These are phyloP conservation scores for Pseudozyma thailandica DNA, from an alignment of 1,284 basidiomycete genomes.

Conservation along the genomic window DNA sequence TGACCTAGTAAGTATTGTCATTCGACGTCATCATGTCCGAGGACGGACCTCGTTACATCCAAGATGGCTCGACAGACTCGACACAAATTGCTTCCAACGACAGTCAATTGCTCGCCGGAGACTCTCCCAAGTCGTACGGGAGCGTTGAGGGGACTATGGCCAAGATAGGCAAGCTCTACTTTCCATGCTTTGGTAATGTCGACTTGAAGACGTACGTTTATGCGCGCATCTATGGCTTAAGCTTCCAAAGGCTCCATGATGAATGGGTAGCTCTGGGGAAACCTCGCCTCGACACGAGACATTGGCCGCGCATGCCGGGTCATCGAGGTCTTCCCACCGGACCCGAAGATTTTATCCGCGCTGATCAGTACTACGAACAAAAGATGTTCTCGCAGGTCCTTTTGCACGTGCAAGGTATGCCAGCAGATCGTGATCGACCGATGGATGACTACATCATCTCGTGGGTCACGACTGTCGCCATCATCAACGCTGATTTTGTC, in stretches of 20 bases:
- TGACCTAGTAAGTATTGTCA: neutral
- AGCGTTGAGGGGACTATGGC: neutral
- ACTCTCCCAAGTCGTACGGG: neutral
- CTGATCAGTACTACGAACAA: constrained; percentile 31
- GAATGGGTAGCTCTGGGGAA: constrained; percentile 36
- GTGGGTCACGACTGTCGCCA: constrained; percentile 22
- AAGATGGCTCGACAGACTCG: neutral
- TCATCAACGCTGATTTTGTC: constrained; percentile 28
- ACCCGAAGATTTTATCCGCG: constrained; percentile 19
- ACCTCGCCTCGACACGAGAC: constrained; percentile 29
- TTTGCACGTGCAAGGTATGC: constrained; percentile 23
- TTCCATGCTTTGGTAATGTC: constrained; percentile 34
- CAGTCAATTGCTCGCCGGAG: neutral
- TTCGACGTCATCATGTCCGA: constrained; percentile 9
- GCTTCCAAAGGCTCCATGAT: constrained; percentile 38
- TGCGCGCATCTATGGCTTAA: constrained; percentile 32
- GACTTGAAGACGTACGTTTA: constrained; percentile 26
- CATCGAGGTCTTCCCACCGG: constrained; percentile 30
- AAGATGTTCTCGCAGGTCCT: constrained; percentile 30
- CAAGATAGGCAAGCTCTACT: constrained; percentile 15
- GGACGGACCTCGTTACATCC: neutral
- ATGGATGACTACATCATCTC: constrained; percentile 34
- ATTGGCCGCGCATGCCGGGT: constrained; percentile 37
- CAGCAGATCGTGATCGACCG: constrained; percentile 30
- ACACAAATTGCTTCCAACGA: neutral